Base-by-base conservation (phyloP, 495 filamentous ascomycete species). In the Penicillium samsonianum region DNA sequence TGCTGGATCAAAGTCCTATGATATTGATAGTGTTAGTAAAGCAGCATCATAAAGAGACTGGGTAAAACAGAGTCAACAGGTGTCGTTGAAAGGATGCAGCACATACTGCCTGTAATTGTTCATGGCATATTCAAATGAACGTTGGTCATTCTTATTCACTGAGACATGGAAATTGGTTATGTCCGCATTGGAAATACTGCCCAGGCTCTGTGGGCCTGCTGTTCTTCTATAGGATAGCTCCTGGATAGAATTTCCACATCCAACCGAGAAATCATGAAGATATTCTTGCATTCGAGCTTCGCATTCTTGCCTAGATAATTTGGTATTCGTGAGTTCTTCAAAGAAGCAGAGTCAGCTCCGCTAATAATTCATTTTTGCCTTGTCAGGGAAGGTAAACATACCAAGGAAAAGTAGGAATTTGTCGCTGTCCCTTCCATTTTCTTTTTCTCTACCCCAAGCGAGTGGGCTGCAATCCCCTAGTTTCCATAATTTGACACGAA, bases 11-110 rank as follows among this genome's bases (percentile, higher is more conserved):
- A n/a, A n/a, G 35, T 37, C 35, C 35, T 37, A n/a, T 30, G 14
- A n/a, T 37, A n/a, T 14, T n/a, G 35, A 57, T 57, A 42, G 52
- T 48, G 58, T 53, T 61, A 53, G 58, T 30, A 50, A 25, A 46
- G 40, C 47, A 30, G 55, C 47, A 40, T 61, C 9, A 30, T 30
- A 30, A 30, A 30, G 28, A n/a, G 7, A 10, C 28, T 30, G 28
- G 28, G 28, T 30, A 30, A 30, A 30, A 30, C 28, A 30, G 28
- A 30, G 28, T 30, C 9, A 30, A 30, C 23, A 25, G 23, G 23
- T 25, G 23, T 25, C 23, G 23, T 52, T 49, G 49, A 49, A 50
- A 38, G 43, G 22, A 37, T 14, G n/a, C n/a, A n/a, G 37, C 19
- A 58, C 55, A 19, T 49, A 58, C 55, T 50, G 12, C 26, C 35